phyloP scores from a whole-genome alignment of 108 stramenopile genomes.

The Cyclotella kingstonii region DNA sequence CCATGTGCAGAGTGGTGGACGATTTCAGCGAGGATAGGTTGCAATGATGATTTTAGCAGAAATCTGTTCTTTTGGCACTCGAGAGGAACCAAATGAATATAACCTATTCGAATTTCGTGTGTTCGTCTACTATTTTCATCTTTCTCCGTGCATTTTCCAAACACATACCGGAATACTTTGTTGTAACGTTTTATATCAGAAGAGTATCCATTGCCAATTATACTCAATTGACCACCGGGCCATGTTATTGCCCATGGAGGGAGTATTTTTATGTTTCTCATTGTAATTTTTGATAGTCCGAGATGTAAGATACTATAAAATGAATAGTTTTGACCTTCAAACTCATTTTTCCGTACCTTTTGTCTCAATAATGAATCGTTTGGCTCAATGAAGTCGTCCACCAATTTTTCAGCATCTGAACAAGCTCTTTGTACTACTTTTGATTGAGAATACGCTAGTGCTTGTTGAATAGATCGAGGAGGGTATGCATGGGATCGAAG shows the following conservation, averaged over 20 bases:
- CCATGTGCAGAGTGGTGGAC: slow-evolving; percentile 6
- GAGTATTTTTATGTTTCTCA: slow-evolving; percentile 10
- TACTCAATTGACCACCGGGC: slow-evolving; percentile 62
- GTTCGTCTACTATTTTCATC: background rate
- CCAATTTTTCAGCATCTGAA: slow-evolving; percentile 40
- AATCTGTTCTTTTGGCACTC: slow-evolving; percentile 17
- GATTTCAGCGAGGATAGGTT: slow-evolving; percentile 19
- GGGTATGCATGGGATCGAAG: slow-evolving; percentile 51
- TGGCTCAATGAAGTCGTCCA: background rate
- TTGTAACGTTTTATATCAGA: slow-evolving; percentile 51
- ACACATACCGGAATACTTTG: slow-evolving; percentile 20
- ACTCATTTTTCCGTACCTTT: too few relatives aligned
- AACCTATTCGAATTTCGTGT: slow-evolving; percentile 8
- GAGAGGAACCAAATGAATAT: slow-evolving; percentile 27
- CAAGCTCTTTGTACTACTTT: slow-evolving; percentile 26
- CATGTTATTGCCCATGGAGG: slow-evolving; percentile 67
- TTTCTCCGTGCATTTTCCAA: background rate
- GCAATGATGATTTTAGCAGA: slow-evolving; percentile 1
- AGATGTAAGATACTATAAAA: too few relatives aligned
- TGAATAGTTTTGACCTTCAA: too few relatives aligned
- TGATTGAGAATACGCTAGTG: slow-evolving; percentile 45
- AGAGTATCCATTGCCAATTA: slow-evolving; percentile 50
- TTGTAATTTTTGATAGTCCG: background rate
- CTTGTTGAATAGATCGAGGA: slow-evolving; percentile 38
- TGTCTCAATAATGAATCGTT: background rate